Evolutionary conservation across 768 basidiomycete genomes (phyloP), one percentile per base, ranked within the genome.

Genomic region (Macrocybe gigantea): DNA sequence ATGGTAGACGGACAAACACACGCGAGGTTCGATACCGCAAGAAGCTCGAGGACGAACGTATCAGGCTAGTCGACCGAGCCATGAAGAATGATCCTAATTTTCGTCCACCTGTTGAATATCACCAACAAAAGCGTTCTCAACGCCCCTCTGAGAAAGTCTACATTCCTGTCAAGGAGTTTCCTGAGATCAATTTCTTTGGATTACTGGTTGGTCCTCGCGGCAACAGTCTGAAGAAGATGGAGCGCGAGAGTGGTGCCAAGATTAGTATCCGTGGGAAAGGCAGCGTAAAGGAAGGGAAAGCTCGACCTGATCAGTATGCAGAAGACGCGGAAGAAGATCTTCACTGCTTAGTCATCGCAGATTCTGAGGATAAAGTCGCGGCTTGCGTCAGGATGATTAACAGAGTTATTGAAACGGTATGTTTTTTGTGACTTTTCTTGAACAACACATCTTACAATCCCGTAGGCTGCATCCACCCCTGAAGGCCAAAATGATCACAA

Each of bases 401-500:
- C 69, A 87, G 68, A 63, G 96, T 99, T 51, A 99, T 99, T 52
- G 96, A 97, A 70, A 98, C 95, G 31, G 95, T 95, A 59, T 64
- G 85, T 74, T 2, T 14, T 12, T 15, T 13, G 3, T 49, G 1
- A 10, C 35, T 33, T 3, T 58, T 9, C 51, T 44, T 42, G 14
- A 11, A 14, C 32, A 4, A 14, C 33, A 45, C 29, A 8, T 32
- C 38, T 44, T 48, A n/a, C 52, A 30, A 41, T 46, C 47, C 29
- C n/a, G 40, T 49, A 98, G 95, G 96, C 96, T 50, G 96, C 96
- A 9, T 98, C 95, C 10, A 96, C 94, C 6, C 96, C 96, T 5
- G 96, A 99, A 73, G 96, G 94, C 31, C 93, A 99, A 70, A 99
- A 99, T 64, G 95, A 96, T 60, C 96, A 99, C 74, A 99, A 99